Conservation (phyloP, 805 yeast species). For the Saturnispora galanensis region DNA sequence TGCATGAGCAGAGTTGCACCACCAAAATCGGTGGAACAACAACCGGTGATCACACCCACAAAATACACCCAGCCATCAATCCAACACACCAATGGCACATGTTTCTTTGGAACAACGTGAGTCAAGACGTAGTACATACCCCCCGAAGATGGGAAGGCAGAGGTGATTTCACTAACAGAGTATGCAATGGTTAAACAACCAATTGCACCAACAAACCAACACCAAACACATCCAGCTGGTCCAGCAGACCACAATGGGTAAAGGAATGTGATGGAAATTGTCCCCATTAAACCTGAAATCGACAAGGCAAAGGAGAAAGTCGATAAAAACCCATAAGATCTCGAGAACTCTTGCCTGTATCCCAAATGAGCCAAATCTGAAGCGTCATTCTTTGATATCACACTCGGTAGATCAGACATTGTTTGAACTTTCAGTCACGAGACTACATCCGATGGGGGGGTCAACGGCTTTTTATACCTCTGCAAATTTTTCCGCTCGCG, state of each 20-base stretch:
- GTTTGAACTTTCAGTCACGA: no score
- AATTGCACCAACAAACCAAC: conserved; percentile 46
- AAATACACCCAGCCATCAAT: conserved; percentile 46
- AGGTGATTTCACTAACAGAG: conserved; percentile 40
- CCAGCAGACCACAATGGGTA: conserved; percentile 46
- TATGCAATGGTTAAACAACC: conserved; percentile 47
- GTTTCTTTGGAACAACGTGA: conserved; percentile 37
- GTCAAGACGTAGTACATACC: conserved; percentile 41
- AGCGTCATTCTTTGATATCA: no score
- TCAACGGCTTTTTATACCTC: no score
- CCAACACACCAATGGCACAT: conserved; percentile 45
- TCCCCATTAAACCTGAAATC: conserved; percentile 56
- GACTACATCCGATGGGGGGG: no score
- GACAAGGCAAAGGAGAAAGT: conserved; percentile 58
- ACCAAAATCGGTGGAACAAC: conserved; percentile 44
- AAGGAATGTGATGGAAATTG: conserved; percentile 43
- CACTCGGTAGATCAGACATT: no score
- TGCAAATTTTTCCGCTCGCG: no score
- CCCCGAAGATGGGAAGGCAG: conserved; percentile 45
- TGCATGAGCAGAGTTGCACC: conserved; percentile 39
- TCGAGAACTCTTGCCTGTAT: conserved; percentile 49
- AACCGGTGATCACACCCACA: conserved; percentile 40
- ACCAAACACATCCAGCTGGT: conserved; percentile 55
- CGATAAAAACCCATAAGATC: conserved; percentile 49
- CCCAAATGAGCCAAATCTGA: conserved; percentile 35